Conservation (phyloP, 345 rosid genomes). For the Arabidopsis thaliana region DNA sequence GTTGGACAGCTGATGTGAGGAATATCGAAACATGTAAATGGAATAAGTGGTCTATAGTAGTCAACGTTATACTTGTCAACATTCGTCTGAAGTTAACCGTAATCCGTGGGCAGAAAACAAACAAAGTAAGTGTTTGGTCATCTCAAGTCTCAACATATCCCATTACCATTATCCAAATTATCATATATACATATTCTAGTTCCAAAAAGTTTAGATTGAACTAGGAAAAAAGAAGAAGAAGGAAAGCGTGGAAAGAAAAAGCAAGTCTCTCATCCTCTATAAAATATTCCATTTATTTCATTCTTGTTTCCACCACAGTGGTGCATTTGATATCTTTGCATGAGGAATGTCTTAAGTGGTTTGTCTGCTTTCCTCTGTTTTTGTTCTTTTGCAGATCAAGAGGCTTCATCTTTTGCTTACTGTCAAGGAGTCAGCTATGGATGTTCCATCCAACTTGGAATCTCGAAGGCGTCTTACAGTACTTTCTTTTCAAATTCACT, state of each 20-base stretch:
- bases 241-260: constrained; percentile 65
- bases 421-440: constrained; percentile 71
- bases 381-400: constrained; percentile 47
- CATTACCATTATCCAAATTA: too few species aligned
- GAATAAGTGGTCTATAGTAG: too few species aligned
- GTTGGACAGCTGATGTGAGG: too few species aligned
- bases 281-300: constrained; percentile 3
- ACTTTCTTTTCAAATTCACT: constrained; percentile 70
- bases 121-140: too few species aligned
- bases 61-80: too few species aligned
- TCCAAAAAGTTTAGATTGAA: too few species aligned
- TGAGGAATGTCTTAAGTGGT: constrained; percentile 18
- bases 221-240: background rate
- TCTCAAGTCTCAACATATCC: too few species aligned
- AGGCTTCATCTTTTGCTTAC: constrained; percentile 67
- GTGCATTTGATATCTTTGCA: constrained; percentile 12
- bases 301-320: constrained; percentile 25
- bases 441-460: constrained; percentile 71
- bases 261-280: constrained; percentile 41
- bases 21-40: too few species aligned
- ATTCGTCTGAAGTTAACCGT: too few species aligned
- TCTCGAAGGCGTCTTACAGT: constrained; percentile 61
- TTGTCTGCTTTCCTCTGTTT: constrained; percentile 26
- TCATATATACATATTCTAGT: too few species aligned
- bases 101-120: too few species aligned